Percentiles rank a stretch among this genome's conserved stretches.
Evolutionary conservation across 192 early-diverging fungal genomes (phyloP).

Genomic region (Podochytrium sp.): DNA sequence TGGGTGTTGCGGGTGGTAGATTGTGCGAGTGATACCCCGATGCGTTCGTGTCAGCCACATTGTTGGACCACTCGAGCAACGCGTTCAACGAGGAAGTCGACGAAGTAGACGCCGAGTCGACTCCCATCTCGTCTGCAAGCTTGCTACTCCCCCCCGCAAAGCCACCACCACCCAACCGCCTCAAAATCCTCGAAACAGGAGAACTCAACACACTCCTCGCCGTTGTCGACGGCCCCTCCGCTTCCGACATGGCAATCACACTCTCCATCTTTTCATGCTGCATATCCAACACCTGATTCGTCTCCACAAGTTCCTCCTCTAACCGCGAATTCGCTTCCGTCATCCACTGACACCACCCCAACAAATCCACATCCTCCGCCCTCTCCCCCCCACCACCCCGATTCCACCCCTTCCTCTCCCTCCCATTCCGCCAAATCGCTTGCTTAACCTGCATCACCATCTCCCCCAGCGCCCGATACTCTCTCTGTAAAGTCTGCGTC

Average conservation of each 20-base stretch:
- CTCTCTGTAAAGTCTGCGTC: conserved; percentile 13
- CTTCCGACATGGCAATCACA: conserved; percentile 11
- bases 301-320: conserved; percentile 6
- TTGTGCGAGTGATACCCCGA: conserved; percentile 7
- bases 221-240: no score
- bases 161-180: no score
- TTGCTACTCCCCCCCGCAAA: background rate
- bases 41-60: background rate
- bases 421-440: conserved; percentile 21
- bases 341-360: conserved; percentile 30
- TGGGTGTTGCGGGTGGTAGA: background rate
- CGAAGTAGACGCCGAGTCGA: background rate
- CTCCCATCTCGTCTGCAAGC: background rate
- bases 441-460: background rate
- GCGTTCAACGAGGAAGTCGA: background rate
- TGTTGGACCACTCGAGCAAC: background rate
- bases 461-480: conserved; percentile 3
- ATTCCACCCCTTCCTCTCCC: background rate
- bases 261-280: conserved; percentile 38
- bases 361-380: conserved; percentile 31
- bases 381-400: background rate
- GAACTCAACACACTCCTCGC: no score
- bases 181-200: no score
- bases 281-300: conserved; percentile 30
- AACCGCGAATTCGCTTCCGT: background rate